Base-by-base conservation (phyloP, 192 early-diverging fungal species). In the Coemansia sp. region DNA sequence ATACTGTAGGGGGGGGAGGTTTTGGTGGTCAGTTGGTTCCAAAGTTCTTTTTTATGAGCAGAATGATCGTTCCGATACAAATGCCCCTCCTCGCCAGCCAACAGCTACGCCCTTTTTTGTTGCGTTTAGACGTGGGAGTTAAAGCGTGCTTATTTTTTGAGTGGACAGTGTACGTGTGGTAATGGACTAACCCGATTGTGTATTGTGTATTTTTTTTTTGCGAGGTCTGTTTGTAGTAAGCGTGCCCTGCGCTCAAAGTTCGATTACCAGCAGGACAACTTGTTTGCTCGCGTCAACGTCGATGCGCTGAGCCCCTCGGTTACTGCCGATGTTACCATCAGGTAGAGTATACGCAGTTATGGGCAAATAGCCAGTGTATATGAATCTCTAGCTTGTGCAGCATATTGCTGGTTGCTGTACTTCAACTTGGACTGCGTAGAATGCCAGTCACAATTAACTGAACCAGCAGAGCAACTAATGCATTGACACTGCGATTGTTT, bases 231-330 rank as follows among this genome's bases (percentile, higher is more conserved):
- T 50, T 21, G 69, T 71, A 71, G 69, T 64, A 82, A 82, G 79
- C 74, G 74, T 22, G 64, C 67, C 3, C 61, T 82, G 56, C 71
- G 69, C 23, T 70, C 74, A 68, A 93, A 91, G 68, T 83, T 92
- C 64, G 91, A 90, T 71, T 97, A 95, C 90, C 96, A 97, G 88
- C 93, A 99, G 86, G 90, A 92, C 58, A 89, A 92, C 73, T 72
- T 97, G 76, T 92, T 94, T 84, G 88, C 94, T 41, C 88, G 92
- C 64, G 83, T 92, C 57, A 85, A 85, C 72, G 68, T 99, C 66
- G 96, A 99, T 76, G 86, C 97, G 32, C 93, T 98, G 89, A 93
- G 90, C 85, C 96, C 94, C 65, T 92, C 86, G 68, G 87, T 97
- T 64, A 88, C 83, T 47, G 89, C 90, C 59, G 94, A 98, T 64